phyloP scores from a whole-genome alignment of 345 rosid genomes.

The Salix dunnii region DNA sequence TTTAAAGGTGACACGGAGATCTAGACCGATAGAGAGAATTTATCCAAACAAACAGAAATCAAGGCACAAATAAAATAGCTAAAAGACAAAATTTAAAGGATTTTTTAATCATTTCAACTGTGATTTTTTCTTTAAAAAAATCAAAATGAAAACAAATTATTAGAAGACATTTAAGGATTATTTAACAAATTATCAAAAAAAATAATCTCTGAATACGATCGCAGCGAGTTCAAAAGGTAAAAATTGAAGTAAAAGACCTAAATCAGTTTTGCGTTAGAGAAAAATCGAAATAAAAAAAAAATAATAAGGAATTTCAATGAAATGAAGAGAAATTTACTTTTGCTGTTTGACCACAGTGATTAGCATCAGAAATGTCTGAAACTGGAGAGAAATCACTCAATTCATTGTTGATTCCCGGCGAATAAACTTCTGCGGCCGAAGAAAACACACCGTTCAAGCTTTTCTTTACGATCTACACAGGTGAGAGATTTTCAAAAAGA shows the following conservation, averaged over 20 bases:
- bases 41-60: not conserved
- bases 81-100: not conserved
- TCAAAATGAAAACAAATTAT: no score
- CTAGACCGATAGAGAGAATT: slow-evolving; percentile 11
- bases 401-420: slow-evolving; percentile 18
- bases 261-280: not conserved
- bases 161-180: not conserved
- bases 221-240: no score
- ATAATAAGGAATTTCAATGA: no score
- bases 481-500: not conserved
- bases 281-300: not conserved
- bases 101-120: no score
- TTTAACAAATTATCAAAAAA: not conserved
- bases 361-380: slow-evolving; percentile 13
- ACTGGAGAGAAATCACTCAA: slow-evolving; percentile 17
- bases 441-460: slow-evolving; percentile 21
- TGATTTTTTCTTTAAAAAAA: no score
- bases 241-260: not conserved
- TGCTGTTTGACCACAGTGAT: not conserved
- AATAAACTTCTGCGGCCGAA: slow-evolving; percentile 8
- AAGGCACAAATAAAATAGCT: not conserved
- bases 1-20: not conserved
- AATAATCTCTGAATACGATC: no score
- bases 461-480: slow-evolving; percentile 18
- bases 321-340: not conserved